Percentiles rank a stretch among this genome's conserved stretches.
phyloP scores from a whole-genome alignment of 805 yeast genomes.

The Wickerhamomyces bisporus region DNA sequence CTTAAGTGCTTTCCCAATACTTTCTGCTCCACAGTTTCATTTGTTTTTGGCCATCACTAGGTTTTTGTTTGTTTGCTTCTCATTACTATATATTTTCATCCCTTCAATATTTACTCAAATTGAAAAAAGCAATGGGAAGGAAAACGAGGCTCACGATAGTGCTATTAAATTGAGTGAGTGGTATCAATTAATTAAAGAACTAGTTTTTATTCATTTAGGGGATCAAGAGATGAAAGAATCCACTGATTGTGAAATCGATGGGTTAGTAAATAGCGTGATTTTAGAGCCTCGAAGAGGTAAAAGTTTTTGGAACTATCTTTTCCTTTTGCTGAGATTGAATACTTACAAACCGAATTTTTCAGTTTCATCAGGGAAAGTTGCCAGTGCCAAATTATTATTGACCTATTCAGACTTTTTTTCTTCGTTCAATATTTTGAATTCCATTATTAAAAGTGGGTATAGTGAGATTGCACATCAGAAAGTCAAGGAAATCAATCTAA shows the following conservation, averaged over 20 bases:
- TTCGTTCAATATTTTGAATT: constrained; percentile 9
- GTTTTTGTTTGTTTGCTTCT: constrained; percentile 21
- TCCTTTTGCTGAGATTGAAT: constrained; percentile 14
- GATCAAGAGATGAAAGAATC: constrained; percentile 8
- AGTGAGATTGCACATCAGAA: constrained; percentile 20
- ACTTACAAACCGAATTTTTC: constrained; percentile 19
- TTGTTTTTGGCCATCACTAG: constrained; percentile 25
- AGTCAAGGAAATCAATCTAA: constrained; percentile 16
- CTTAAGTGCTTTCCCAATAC: constrained; percentile 36
- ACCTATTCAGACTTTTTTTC: constrained; percentile 16
- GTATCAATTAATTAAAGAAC: constrained; percentile 21
- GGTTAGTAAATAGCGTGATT: constrained; percentile 14
- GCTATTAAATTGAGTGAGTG: constrained; percentile 8
- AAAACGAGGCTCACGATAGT: not conserved
- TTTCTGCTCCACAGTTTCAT: constrained; percentile 24
- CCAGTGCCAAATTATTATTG: constrained; percentile 17
- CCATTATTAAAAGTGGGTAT: constrained; percentile 11
- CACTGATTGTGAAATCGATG: constrained; percentile 15
- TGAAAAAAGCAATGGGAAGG: not conserved
- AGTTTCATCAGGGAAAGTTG: constrained; percentile 21
- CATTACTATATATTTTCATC: constrained; percentile 16
- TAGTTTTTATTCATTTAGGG: constrained; percentile 21
- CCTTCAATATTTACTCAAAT: constrained; percentile 12
- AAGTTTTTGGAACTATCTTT: constrained; percentile 9
- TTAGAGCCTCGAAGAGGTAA: constrained; percentile 2